Evolutionary conservation across 306 rosid species (phyloP), one percentile per base, ranked within the genome.

Genomic region (Prunus padus): DNA sequence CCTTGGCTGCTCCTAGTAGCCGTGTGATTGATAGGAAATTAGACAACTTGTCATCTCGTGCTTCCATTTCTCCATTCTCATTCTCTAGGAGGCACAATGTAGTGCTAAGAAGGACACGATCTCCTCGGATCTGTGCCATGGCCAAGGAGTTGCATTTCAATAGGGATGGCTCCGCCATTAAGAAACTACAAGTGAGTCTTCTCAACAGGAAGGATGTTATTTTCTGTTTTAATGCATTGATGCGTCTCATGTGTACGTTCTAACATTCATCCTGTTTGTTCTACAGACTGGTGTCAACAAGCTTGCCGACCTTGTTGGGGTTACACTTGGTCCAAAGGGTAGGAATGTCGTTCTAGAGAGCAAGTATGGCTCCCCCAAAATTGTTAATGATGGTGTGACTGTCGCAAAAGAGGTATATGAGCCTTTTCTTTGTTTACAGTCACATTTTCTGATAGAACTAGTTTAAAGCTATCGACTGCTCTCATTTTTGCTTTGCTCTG

Each of bases 311-410:
- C 84, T 96, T 61, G 99, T 96, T 69, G 99, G 99, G 8, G 99
- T 96, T 65, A 96, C 99, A 0, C 99, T 96, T 77, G 99, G 99
- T 46, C 99, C 99, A 3, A 96, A 92, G 82, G 99, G 99, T 46
- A 90, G 99, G 82, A 96, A 96, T 82, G 99, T 96, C 65, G 99
- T 96, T 47, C 75, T 96, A 3, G 99, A 96, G 74, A 96, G 99
- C 92, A 96, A 96, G 80, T 96, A 96, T 75, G 99, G 99, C 67
- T 96, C 99, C 25, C 99, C 99, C 23, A 96, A 86, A 73, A 96
- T 96, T 77, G 99, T 96, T 40, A 96, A 96, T 33, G 99, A 96
- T 72, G 99, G 99, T 80, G 99, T 96, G 13, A 96, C 99, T 2
- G 99, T 96, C 6, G 99, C 99, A 0, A 96, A 71, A 82, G 99